phyloP scores from a whole-genome alignment of 306 rosid species.

The Cucumis cinereus region DNA sequence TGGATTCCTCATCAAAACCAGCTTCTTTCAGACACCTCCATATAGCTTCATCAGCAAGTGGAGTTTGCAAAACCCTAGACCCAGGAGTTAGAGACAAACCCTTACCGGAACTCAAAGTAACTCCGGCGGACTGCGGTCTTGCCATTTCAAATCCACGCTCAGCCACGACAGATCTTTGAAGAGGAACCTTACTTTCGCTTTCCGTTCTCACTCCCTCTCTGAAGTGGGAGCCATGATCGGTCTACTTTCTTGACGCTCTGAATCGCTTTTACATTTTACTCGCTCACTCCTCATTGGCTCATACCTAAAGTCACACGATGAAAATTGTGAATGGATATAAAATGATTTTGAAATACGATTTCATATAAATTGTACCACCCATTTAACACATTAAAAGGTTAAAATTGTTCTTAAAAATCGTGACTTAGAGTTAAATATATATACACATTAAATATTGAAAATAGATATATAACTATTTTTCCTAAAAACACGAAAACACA shows the following conservation, averaged over 20 bases:
- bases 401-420: no score
- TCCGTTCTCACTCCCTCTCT: not conserved
- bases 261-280: not conserved
- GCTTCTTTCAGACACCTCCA: constrained; percentile 75
- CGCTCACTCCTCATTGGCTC: not conserved
- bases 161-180: not conserved
- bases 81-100: constrained; percentile 63
- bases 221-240: not conserved
- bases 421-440: no score
- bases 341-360: no score
- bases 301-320: not conserved
- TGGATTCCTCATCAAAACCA: constrained; percentile 84
- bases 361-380: no score
- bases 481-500: no score
- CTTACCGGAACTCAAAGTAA: constrained; percentile 24
- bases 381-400: no score
- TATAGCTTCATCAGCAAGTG: constrained; percentile 66
- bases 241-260: not conserved
- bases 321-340: no score
- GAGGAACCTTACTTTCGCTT: not conserved
- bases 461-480: no score
- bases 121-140: constrained; percentile 27
- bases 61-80: constrained; percentile 72
- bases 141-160: constrained; percentile 23
- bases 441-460: no score